These are phyloP conservation scores for Fusarium agapanthi DNA, from an alignment of 2,329 filamentous ascomycete species.

Conservation along the genomic window DNA sequence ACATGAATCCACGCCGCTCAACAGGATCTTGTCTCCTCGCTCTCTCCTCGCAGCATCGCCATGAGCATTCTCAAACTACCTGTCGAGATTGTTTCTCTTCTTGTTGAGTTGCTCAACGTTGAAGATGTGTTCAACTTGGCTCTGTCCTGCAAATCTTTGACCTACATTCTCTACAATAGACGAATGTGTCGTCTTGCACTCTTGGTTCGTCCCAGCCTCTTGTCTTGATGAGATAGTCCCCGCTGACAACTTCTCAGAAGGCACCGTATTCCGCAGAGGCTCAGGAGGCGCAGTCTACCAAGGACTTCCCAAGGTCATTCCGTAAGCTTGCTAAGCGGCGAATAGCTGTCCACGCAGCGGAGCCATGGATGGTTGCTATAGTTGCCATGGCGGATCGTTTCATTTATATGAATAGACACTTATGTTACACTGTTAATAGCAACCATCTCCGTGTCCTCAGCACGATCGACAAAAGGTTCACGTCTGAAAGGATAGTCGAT, in stretches of 20 bases:
- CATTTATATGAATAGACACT: conserved; percentile 68
- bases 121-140: conserved; percentile 67
- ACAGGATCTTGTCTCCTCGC: background rate
- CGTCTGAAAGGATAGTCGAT: conserved; percentile 64
- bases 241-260: conserved; percentile 36
- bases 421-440: conserved; percentile 68
- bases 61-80: conserved; percentile 58
- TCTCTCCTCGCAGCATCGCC: conserved; percentile 44
- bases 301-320: conserved; percentile 47
- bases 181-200: conserved; percentile 66
- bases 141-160: conserved; percentile 60
- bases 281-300: conserved; percentile 24
- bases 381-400: conserved; percentile 69
- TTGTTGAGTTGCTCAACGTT: conserved; percentile 63
- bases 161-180: conserved; percentile 60
- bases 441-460: conserved; percentile 65
- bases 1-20: conserved; percentile 5
- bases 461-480: conserved; percentile 56
- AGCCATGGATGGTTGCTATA: conserved; percentile 68
- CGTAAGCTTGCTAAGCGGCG: conserved; percentile 69
- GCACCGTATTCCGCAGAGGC: conserved; percentile 37
- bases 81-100: conserved; percentile 70
- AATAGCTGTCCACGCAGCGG: conserved; percentile 66
- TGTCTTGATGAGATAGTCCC: background rate
- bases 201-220: conserved; percentile 55